Percentiles rank a stretch among this genome's conserved stretches.
Conservation (phyloP, 2,329 filamentous ascomycete genomes). For the Colletotrichum spinosum region DNA sequence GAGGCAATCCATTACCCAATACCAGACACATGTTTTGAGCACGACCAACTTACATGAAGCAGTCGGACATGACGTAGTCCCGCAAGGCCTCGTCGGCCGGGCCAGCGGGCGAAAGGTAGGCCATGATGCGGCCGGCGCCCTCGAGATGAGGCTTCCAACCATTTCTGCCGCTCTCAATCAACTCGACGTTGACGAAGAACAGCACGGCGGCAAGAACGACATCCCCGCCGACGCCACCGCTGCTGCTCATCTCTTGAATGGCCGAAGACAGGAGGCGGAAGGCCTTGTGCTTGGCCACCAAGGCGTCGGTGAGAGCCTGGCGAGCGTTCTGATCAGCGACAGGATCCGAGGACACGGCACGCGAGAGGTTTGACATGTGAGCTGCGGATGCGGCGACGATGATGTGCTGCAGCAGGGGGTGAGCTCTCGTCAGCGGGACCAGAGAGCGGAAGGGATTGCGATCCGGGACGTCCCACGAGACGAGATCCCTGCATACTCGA, state of each 20-base stretch:
- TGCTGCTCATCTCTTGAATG: conserved; percentile 50
- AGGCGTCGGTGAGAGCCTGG: conserved; percentile 54
- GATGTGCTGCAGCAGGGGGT: conserved; percentile 58
- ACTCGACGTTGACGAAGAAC: conserved; percentile 63
- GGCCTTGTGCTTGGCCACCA: conserved; percentile 59
- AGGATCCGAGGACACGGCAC: conserved; percentile 43
- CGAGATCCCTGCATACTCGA: conserved; percentile 65
- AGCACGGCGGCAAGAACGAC: conserved; percentile 59
- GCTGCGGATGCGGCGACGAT: conserved; percentile 61
- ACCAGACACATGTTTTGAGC: not conserved
- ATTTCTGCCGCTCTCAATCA: conserved; percentile 61
- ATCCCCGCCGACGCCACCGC: conserved; percentile 47
- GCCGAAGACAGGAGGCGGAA: conserved; percentile 55
- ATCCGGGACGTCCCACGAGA: conserved; percentile 57
- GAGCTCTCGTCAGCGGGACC: conserved; percentile 53
- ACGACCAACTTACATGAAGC: conserved; percentile 52
- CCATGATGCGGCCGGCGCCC: conserved; percentile 58
- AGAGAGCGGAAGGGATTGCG: conserved; percentile 60
- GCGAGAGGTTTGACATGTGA: conserved; percentile 58
- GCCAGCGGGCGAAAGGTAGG: conserved; percentile 49
- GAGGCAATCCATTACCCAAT: conserved; percentile 13
- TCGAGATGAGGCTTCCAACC: conserved; percentile 61
- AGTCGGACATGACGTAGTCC: conserved; percentile 61
- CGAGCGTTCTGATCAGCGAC: conserved; percentile 40
- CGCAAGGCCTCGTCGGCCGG: conserved; percentile 50